Evolutionary conservation across 1,139 yeast genomes (phyloP).

Genomic region (Diutina scorzettiae): DNA sequence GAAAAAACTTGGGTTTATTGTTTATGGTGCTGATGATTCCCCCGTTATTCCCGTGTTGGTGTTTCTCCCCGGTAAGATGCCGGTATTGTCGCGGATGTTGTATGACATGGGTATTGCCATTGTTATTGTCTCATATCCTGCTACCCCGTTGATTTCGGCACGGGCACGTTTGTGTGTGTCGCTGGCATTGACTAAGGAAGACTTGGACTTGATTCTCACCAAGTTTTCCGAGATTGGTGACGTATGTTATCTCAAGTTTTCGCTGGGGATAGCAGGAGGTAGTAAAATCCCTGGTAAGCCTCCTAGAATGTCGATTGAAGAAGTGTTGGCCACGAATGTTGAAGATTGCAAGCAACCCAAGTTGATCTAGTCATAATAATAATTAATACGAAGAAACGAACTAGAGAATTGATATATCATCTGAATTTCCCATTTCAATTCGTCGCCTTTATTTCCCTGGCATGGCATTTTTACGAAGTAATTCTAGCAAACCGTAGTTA

Average conservation of each 20-base stretch:
- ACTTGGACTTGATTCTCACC: constrained; percentile 68
- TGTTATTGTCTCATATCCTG: constrained; percentile 96
- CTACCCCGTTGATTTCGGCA: constrained; percentile 83
- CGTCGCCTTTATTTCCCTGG: too few relatives aligned
- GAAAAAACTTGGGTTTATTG: constrained; percentile 85
- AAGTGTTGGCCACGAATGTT: constrained; percentile 61
- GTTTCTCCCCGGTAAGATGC: constrained; percentile 89
- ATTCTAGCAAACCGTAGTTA: too few relatives aligned
- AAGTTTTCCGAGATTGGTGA: constrained; percentile 77
- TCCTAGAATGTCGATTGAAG: constrained; percentile 71
- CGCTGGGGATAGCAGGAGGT: constrained; percentile 69
- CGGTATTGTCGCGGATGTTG: constrained; percentile 77
- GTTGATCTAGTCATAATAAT: constrained; percentile 6
- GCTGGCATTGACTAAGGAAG: constrained; percentile 86
- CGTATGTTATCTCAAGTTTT: constrained; percentile 57
- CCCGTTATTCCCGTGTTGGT: constrained; percentile 88
- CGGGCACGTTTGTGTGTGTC: constrained; percentile 91
- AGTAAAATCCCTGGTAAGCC: constrained; percentile 41
- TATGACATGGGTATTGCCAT: constrained; percentile 76
- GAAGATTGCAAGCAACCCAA: constrained; percentile 47
- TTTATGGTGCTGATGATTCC: constrained; percentile 90
- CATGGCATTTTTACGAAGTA: too few relatives aligned
- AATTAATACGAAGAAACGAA: too few relatives aligned
- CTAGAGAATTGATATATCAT: too few relatives aligned
- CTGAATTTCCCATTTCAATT: too few relatives aligned